Evolutionary conservation across 331 rosid species (phyloP).

Genomic region (Stylosanthes scabra): DNA sequence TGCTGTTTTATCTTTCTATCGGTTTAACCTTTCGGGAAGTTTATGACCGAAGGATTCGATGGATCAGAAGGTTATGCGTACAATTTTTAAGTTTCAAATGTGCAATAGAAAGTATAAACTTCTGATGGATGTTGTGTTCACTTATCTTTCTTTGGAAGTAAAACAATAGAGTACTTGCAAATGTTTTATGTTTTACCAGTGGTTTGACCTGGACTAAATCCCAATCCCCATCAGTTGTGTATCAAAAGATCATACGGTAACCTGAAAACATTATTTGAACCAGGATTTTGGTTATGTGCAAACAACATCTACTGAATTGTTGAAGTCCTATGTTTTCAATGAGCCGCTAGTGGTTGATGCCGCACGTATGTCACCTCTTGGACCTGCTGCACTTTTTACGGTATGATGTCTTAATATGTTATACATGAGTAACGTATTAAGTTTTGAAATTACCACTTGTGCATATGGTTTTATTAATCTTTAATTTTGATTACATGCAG

Average conservation of each 20-base stretch:
- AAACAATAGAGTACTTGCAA: background rate
- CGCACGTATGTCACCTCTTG: slow-evolving; percentile 70
- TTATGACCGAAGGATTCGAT: background rate
- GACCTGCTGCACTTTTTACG: slow-evolving; percentile 71
- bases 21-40: background rate
- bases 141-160: slow-evolving; percentile 10
- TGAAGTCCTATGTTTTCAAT: slow-evolving; percentile 83
- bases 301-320: slow-evolving; percentile 85
- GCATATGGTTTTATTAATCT: slow-evolving; percentile 10
- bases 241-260: slow-evolving; percentile 30
- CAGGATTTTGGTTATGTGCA: slow-evolving; percentile 94
- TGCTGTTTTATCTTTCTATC: slow-evolving; percentile 8
- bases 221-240: slow-evolving; percentile 28
- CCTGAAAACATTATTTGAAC: slow-evolving; percentile 43
- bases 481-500: slow-evolving; percentile 58
- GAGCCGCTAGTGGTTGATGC: slow-evolving; percentile 75
- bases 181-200: slow-evolving; percentile 12
- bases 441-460: slow-evolving; percentile 27
- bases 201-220: slow-evolving; percentile 30
- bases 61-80: slow-evolving; percentile 16
- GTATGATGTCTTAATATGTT: slow-evolving; percentile 48
- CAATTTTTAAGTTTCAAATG: slow-evolving; percentile 12
- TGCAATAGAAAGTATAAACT: slow-evolving; percentile 14
- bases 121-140: slow-evolving; percentile 27
- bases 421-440: background rate